Evolutionary conservation across 129 eudicot species (phyloP), one percentile per base, ranked within the genome.

Genomic region (Calendula officinalis): DNA sequence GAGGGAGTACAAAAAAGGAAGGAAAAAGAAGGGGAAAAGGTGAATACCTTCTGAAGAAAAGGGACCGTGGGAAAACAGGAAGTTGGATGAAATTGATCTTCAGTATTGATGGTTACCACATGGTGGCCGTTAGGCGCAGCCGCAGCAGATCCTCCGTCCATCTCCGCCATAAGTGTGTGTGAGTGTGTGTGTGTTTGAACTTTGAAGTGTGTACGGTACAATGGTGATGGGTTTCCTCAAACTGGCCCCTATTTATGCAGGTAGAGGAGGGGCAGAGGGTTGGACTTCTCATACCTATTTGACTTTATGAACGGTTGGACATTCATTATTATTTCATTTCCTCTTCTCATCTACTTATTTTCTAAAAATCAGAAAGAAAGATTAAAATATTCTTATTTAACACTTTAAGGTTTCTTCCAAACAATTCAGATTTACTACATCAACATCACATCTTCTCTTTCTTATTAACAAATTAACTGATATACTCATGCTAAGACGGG

Each of bases 11-110:
- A 57, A 13, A 36, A 9, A 35, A 35, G 14, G n/a, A 6, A n/a
- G 7, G 0, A 42, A 60, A 10, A 37, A 60, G 8, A 4, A 60
- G 41, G 16, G 66, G 5, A 30, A 64, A 14, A 16, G 32, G 54
- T 3, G 8, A 57, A 15, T 2, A 71, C 76, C 76, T 71, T 71
- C 15, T 71, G 76, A 61, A 71, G 54, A 52, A 71, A 71, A 8
- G 76, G 45, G 58, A 71, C 43, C 8, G 69, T 38, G 11, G 69
- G 76, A 71, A 60, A 34, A 7, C 76, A 71, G 17, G 69, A 27
- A 71, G 22, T 14, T 60, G 4, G 43, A 38, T 30, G 76, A 53
- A 53, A 38, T 71, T 61, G 69, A 51, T 70, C 75, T 60, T 60
- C 68, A 30, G 14, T 51, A 50, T 40, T 50, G 37, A 71, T 3